Percentiles rank a stretch among this genome's conserved stretches.
Conservation (phyloP, 2,329 filamentous ascomycete species). For the Ceratocystis smalleyi region DNA sequence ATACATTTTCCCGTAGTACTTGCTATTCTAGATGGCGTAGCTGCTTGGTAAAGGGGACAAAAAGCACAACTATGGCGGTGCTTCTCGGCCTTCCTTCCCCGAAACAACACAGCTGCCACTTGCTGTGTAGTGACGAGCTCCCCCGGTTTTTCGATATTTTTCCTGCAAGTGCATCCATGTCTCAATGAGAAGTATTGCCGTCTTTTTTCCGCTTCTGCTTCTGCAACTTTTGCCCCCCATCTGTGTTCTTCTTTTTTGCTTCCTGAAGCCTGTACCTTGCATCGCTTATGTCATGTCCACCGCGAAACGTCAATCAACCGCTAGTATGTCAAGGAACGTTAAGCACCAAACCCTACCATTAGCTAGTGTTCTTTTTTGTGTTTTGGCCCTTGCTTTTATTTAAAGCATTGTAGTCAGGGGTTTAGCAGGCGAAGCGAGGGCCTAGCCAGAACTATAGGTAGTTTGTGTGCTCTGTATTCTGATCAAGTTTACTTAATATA, state of each 20-base stretch:
- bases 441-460: neutral
- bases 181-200: neutral
- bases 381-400: neutral
- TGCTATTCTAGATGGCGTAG: neutral
- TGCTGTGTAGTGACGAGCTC: neutral
- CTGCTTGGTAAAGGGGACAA: neutral
- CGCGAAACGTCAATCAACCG: neutral
- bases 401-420: neutral
- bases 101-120: neutral
- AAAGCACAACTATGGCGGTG: neutral
- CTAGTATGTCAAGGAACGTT: neutral
- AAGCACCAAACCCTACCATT: neutral
- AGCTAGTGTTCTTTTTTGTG: neutral
- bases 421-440: neutral
- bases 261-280: neutral
- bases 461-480: neutral
- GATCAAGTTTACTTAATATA: neutral
- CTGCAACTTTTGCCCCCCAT: neutral
- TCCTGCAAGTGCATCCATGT: neutral
- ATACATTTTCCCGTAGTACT: no score
- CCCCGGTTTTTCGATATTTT: no score
- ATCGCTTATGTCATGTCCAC: neutral
- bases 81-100: neutral
- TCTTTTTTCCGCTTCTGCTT: neutral
- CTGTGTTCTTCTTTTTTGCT: neutral